Conservation (phyloP, 352 stramenopile species). For the Pythium folliculosum region DNA sequence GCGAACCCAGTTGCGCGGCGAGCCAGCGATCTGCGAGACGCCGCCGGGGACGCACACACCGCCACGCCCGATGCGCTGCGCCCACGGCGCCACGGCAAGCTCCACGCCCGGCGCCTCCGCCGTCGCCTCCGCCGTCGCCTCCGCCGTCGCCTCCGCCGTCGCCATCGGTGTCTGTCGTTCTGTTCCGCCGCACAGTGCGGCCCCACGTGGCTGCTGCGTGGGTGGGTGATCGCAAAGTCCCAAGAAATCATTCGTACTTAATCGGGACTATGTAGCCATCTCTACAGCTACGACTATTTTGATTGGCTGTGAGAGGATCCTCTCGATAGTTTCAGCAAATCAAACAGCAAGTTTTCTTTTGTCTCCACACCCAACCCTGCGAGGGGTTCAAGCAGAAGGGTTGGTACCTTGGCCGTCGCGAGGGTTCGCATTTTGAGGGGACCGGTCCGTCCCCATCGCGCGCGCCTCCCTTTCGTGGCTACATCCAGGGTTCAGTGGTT, state of each 20-base stretch:
- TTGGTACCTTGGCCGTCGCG: no score
- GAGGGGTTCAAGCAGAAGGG: no score
- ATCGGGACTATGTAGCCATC: not conserved
- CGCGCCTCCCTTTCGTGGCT: not conserved
- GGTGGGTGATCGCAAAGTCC: no score
- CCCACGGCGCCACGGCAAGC: not conserved
- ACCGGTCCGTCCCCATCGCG: no score
- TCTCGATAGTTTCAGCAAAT: not conserved
- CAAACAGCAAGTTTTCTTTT: not conserved
- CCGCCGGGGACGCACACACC: not conserved
- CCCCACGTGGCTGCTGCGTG: no score
- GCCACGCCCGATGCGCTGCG: not conserved
- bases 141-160: not conserved
- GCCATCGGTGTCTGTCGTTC: not conserved
- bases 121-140: not conserved
- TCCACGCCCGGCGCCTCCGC: not conserved
- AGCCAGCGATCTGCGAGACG: not conserved
- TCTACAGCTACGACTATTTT: not conserved
- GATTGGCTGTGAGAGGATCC: not conserved
- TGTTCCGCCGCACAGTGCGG: no score
- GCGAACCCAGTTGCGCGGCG: not conserved
- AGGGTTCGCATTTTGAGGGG: no score
- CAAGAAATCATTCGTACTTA: slow-evolving; percentile 13
- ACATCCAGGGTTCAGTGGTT: not conserved
- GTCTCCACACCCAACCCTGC: no score